These are phyloP conservation scores for Saccharomycopsis vini DNA, from an alignment of 805 yeast species.

Conservation along the genomic window DNA sequence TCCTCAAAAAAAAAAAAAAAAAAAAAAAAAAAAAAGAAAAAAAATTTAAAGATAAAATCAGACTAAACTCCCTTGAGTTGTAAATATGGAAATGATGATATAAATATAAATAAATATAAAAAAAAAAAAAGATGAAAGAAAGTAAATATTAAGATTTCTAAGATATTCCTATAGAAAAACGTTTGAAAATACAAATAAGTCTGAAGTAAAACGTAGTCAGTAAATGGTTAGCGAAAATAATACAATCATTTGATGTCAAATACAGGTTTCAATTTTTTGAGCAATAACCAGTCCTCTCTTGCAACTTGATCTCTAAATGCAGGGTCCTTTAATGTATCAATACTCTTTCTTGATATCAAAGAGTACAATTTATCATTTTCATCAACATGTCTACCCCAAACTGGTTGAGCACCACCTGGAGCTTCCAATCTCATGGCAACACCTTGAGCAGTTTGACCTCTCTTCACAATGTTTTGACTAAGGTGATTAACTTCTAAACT, in stretches of 20 bases:
- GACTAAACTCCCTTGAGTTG: no score
- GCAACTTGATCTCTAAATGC: constrained; percentile 93
- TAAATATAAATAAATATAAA: no score
- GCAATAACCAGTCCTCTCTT: constrained; percentile 91
- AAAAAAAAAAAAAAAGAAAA: no score
- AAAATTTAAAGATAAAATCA: no score
- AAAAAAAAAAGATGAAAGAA: no score
- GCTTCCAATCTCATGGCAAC: constrained; percentile 96
- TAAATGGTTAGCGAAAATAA: background rate
- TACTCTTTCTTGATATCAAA: constrained; percentile 79
- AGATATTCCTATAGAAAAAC: background rate
- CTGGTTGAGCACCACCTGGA: constrained; percentile 87
- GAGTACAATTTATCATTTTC: constrained; percentile 88
- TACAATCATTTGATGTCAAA: constrained; percentile 55
- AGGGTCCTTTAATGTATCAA: constrained; percentile 95
- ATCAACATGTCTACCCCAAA: constrained; percentile 98
- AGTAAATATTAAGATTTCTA: background rate
- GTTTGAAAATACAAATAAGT: background rate
- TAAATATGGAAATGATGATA: no score
- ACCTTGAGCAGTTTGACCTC: constrained; percentile 95
- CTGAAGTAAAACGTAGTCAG: background rate
- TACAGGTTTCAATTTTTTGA: constrained; percentile 79
- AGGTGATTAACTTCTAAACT: constrained; percentile 97
- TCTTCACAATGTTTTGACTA: constrained; percentile 67
- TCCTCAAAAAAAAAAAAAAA: no score